Base-by-base conservation (phyloP, 352 stramenopile species). In the Globisporangium cederbergense region DNA sequence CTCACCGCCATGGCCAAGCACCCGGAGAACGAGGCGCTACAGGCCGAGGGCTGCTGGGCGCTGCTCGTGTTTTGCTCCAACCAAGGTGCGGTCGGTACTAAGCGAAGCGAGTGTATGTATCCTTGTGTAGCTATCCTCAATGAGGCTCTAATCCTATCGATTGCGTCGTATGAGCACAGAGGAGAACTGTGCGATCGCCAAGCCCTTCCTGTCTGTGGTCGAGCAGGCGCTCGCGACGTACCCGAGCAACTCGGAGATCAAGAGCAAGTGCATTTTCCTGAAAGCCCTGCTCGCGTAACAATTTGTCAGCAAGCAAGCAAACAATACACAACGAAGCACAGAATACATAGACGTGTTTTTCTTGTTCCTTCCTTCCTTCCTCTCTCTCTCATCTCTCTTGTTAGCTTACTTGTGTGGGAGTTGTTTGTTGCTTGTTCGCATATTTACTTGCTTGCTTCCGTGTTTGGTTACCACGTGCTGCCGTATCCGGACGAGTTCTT, bases 61-160 rank as follows among this genome's bases (percentile, higher is more conserved):
- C 71, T 93, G 42, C 70, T 93, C 10, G 84, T 93, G 52, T 93
- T 89, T 59, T 93, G 84, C 73, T 81, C 84, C 13, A 93, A 93
- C 62, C 82, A 88, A 59, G 80, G 81, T 87, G 63, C 30, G 70
- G 18, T 3, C 4, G 25, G 25, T 28, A 14, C 2, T 45, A 40
- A 40, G 34, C 34, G 34, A 10, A 18, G 5, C 20, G 28, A 30
- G 18, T 57, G 32, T 2, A 22, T 52, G 3, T 52, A 5, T 52
- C 11, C 28, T 62, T 42, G 42, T 45, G 18, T n/a, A 18, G 34
- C 34, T 40, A 57, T 28, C 25, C 25, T 2, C 25, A 28, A 28
- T 28, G 25, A 28, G 25, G 4, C 25, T 11, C 13, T 38, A 18
- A 42, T 9, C 1, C 16, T 20, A 11, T 42, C 14, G 10, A 40